Base-by-base conservation (phyloP, 2,329 filamentous ascomycete genomes). In the Penicillium sp. region DNA sequence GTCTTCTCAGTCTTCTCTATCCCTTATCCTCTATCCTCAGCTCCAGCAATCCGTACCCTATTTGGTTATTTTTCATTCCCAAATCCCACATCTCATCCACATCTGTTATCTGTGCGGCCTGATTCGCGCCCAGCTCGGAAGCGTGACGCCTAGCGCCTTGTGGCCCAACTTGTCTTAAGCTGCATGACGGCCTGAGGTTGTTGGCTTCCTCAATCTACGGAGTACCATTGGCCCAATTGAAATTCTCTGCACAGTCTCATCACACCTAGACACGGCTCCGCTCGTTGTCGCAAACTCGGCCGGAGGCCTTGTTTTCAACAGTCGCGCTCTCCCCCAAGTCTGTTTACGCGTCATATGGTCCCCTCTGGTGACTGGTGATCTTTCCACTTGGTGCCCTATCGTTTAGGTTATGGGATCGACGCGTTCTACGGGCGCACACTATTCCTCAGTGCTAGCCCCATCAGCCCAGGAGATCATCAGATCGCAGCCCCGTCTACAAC, bases 401-500 rank as follows among this genome's bases (percentile, higher is more conserved):
- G 31, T 59, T 48, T 55, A 56, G 53, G 68, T 51, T 58, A 76
- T 77, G 74, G 67, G 68, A 65, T 71, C 74, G 66, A 72, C 73
- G 69, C 72, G 69, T 67, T 66, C 69, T 55, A 78, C 79, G 68
- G 74, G 78, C 65, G 73, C 86, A 73, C 79, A 85, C 67, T 82
- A 84, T 70, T 84, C 82, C 70, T 79, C 85, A 69, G 83, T 86
- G 72, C 72, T 77, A 65, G 70, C 74, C 63, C 74, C 76, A 63
- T 70, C 73, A 51, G 39, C 49, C 62, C 45, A 55, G 18, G 72
- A 79, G 53, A 61, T 62, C 49, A 61, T 67, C 55, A 68, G 69
- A 57, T 62, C 69, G 58, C 71, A 69, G 59, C 70, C 76, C 59
- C 70, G 71, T 58, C 77, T 82, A 59, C 80, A 83, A 66, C 77